Evolutionary conservation across 2,329 filamentous ascomycete species (phyloP).

Genomic region (Hymenoscyphus occultus): DNA sequence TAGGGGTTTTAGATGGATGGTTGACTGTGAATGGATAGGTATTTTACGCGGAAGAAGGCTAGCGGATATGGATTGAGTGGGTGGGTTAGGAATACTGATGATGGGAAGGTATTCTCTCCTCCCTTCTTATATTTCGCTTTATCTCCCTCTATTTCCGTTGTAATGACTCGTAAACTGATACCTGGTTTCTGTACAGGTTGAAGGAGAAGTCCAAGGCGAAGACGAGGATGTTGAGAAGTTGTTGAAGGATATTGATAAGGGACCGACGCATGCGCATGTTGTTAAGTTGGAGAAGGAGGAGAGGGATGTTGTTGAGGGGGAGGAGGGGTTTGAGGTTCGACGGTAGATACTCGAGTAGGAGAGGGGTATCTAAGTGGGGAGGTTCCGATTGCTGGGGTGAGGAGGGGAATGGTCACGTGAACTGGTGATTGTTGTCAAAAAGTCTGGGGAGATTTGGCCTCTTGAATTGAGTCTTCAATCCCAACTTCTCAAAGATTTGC

Average conservation of each 20-base stretch:
- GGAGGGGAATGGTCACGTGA: not conserved
- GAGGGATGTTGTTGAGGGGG: conserved; percentile 62
- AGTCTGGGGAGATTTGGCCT: not conserved
- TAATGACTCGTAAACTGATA: too few species aligned
- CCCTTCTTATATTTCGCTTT: not conserved
- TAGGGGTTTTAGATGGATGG: too few species aligned
- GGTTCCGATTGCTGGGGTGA: not conserved
- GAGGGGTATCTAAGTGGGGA: not conserved
- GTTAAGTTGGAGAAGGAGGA: conserved; percentile 69
- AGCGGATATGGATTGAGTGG: conserved; percentile 51
- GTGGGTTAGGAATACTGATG: conserved; percentile 59
- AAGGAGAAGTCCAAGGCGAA: conserved; percentile 82
- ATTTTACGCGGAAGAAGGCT: conserved; percentile 54
- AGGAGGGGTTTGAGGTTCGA: conserved; percentile 60
- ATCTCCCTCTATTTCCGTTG: not conserved
- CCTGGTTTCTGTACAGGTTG: conserved; percentile 56
- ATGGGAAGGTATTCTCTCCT: conserved; percentile 47
- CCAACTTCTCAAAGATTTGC: not conserved
- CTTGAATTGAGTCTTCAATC: not conserved
- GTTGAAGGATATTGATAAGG: conserved; percentile 70
- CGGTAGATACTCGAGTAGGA: not conserved
- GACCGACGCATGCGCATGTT: conserved; percentile 70
- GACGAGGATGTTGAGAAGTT: conserved; percentile 64
- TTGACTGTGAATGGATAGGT: conserved; percentile 32
- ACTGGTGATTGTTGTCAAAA: not conserved